These are phyloP conservation scores for Trichophaea hybrida DNA, from an alignment of 2,329 filamentous ascomycete genomes.

Conservation along the genomic window DNA sequence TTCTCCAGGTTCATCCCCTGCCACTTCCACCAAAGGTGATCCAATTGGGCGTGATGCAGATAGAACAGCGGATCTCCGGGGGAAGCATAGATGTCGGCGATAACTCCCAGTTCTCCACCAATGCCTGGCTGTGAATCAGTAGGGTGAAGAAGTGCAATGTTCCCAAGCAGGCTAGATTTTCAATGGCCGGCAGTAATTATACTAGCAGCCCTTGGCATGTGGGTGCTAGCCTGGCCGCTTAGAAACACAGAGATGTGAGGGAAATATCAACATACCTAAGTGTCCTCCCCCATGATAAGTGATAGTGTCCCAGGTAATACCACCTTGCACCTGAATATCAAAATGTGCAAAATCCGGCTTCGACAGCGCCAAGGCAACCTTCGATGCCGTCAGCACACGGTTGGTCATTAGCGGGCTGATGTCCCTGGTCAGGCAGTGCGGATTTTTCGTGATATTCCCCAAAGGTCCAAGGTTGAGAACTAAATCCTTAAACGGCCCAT, in stretches of 20 bases:
- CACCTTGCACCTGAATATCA: background rate
- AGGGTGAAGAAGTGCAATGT: background rate
- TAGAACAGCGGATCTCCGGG: constrained; percentile 23
- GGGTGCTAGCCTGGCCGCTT: too few relatives aligned
- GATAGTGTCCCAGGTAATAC: background rate
- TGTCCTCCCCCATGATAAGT: background rate
- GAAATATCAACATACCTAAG: background rate
- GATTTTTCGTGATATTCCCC: background rate
- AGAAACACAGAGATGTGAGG: background rate
- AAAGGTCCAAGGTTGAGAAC: background rate
- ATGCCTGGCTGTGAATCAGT: background rate
- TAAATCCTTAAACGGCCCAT: constrained; percentile 27
- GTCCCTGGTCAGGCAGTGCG: background rate
- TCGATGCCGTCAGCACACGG: background rate
- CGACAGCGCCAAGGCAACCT: background rate
- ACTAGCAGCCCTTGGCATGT: too few relatives aligned
- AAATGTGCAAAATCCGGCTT: background rate
- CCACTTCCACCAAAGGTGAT: constrained; percentile 23
- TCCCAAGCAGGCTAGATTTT: too few relatives aligned
- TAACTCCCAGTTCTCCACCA: background rate
- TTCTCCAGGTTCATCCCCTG: constrained; percentile 28
- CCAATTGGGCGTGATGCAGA: constrained; percentile 22
- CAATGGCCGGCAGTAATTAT: too few relatives aligned
- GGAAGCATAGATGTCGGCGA: background rate
- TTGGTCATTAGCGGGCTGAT: background rate